These are phyloP conservation scores for Rhizophlyctis rosea DNA, from an alignment of 192 early-diverging fungal genomes.

Conservation along the genomic window DNA sequence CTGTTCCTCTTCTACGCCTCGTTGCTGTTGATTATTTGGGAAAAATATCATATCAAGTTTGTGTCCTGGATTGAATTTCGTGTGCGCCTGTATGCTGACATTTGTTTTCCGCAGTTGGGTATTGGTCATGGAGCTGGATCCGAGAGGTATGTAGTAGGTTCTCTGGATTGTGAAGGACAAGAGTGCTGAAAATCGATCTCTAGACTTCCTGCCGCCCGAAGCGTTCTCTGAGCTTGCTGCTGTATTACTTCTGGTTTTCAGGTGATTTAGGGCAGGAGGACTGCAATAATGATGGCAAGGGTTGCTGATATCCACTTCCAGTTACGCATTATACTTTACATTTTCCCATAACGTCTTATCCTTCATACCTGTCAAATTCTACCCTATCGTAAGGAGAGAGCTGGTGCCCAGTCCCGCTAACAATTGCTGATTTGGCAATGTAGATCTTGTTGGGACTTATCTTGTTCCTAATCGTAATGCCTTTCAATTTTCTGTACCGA, in stretches of 20 bases:
- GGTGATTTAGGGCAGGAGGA: no score
- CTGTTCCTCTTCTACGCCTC: constrained; percentile 34
- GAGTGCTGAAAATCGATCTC: not conserved
- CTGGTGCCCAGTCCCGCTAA: not conserved
- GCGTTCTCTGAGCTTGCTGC: constrained; percentile 24
- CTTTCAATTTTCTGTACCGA: constrained; percentile 21
- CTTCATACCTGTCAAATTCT: constrained; percentile 24
- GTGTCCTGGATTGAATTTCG: constrained; percentile 41
- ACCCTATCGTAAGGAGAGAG: constrained; percentile 18
- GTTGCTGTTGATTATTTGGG: constrained; percentile 29
- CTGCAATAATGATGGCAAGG: no score
- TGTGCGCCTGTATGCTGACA: no score
- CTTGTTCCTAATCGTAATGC: constrained; percentile 10
- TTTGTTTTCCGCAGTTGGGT: constrained; percentile 28
- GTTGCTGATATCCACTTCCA: not conserved
- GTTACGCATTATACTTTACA: constrained; percentile 23
- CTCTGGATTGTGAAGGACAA: not conserved
- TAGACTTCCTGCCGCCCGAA: constrained; percentile 23
- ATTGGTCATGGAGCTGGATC: constrained; percentile 43
- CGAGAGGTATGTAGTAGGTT: constrained; percentile 18
- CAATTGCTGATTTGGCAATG: not conserved
- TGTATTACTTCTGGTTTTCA: constrained; percentile 19
- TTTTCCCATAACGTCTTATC: constrained; percentile 20
- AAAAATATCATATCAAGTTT: constrained; percentile 32
- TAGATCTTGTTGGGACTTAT: constrained; percentile 22